phyloP scores from a whole-genome alignment of 495 filamentous ascomycete species.

The Penicillium nucicola region DNA sequence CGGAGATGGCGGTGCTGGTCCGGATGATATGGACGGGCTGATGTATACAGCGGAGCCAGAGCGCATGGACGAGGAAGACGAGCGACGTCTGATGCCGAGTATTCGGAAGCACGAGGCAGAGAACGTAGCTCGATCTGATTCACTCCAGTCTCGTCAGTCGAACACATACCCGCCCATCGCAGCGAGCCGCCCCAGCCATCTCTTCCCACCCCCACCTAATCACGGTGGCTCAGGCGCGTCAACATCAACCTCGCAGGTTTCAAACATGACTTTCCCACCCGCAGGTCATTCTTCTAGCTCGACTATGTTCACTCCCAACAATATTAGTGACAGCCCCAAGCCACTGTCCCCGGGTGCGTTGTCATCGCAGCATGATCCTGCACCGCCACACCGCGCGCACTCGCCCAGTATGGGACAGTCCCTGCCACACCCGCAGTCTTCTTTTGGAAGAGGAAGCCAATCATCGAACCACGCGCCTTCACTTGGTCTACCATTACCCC shows the following conservation, averaged over 20 bases:
- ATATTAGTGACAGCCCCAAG: slow-evolving; percentile 84
- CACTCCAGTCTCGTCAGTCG: slow-evolving; percentile 56
- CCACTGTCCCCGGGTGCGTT: slow-evolving; percentile 74
- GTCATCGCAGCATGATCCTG: slow-evolving; percentile 55
- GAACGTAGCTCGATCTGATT: slow-evolving; percentile 39
- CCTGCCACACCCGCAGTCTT: slow-evolving; percentile 56
- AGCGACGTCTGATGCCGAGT: slow-evolving; percentile 58
- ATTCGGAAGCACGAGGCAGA: slow-evolving; percentile 67
- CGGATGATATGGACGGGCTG: slow-evolving; percentile 75
- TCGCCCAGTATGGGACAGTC: slow-evolving; percentile 69
- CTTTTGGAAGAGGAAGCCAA: slow-evolving; percentile 53
- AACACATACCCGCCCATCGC: slow-evolving; percentile 78
- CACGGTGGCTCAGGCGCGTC: slow-evolving; percentile 48
- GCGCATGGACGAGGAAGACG: slow-evolving; percentile 65
- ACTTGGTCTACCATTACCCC: slow-evolving; percentile 36
- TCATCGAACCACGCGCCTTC: slow-evolving; percentile 24
- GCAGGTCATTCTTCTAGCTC: slow-evolving; percentile 40
- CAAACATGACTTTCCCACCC: slow-evolving; percentile 44
- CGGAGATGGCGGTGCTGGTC: slow-evolving; percentile 45
- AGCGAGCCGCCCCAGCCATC: slow-evolving; percentile 38
- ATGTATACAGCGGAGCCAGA: slow-evolving; percentile 58
- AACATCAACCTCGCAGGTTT: slow-evolving; percentile 52
- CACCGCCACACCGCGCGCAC: slow-evolving; percentile 53
- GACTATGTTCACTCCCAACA: slow-evolving; percentile 65
- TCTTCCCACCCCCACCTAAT: slow-evolving; percentile 58